Evolutionary conservation across 2,329 filamentous ascomycete species (phyloP).

Genomic region (Diaporthe batatas): DNA sequence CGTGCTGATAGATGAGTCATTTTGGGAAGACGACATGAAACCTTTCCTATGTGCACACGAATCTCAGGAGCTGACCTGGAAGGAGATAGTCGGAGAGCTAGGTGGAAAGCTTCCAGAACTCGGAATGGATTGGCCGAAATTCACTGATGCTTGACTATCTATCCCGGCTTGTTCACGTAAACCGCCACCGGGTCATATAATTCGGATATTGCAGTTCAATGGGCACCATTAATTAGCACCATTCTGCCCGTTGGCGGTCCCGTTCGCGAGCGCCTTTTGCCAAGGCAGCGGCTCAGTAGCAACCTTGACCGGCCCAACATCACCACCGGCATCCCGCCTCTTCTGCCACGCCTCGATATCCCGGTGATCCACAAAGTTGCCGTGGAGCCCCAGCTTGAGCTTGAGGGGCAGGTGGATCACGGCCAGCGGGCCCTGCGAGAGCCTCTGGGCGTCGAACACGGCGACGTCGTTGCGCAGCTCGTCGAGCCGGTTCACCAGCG

Average conservation of each 20-base stretch:
- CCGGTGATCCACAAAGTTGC: conserved; percentile 57
- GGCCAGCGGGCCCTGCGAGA: conserved; percentile 55
- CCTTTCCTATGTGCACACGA: background rate
- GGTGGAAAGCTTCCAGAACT: background rate
- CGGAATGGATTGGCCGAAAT: background rate
- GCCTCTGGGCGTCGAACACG: conserved; percentile 57
- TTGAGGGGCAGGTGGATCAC: conserved; percentile 57
- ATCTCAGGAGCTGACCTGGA: background rate
- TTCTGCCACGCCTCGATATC: conserved; percentile 59
- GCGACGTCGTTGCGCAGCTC: conserved; percentile 58
- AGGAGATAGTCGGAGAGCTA: background rate
- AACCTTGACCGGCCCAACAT: conserved; percentile 55
- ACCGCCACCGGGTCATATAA: too few relatives aligned
- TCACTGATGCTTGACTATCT: background rate
- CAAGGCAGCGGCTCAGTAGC: conserved; percentile 56
- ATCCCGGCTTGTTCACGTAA: too few relatives aligned
- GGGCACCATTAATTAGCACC: conserved; percentile 30
- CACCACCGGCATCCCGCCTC: conserved; percentile 51
- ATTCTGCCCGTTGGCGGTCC: conserved; percentile 13
- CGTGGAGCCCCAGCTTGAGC: conserved; percentile 57
- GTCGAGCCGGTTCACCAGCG: conserved; percentile 61
- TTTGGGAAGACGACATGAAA: background rate
- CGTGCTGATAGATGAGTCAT: background rate
- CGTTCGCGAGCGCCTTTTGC: conserved; percentile 48
- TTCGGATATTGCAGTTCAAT: background rate